Percentiles rank a stretch among this genome's conserved stretches.
These are phyloP conservation scores for Cladochytrium replicatum DNA, from an alignment of 192 early-diverging fungal species.

Conservation along the genomic window DNA sequence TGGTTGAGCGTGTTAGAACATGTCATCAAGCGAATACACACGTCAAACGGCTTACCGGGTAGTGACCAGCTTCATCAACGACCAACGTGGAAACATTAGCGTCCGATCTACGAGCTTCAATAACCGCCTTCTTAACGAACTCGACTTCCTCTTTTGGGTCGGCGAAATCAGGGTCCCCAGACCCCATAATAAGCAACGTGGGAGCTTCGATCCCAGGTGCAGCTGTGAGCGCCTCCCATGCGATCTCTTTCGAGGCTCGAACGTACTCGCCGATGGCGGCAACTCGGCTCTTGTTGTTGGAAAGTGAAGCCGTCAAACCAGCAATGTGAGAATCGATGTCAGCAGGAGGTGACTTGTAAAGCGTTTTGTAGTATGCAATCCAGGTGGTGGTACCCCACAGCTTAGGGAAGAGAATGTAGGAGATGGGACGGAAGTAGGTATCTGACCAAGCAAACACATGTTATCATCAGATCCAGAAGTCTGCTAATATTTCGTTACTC, in stretches of 20 bases:
- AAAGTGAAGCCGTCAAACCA: constrained; percentile 8
- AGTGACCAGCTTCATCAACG: too few species aligned
- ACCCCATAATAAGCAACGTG: constrained; percentile 14
- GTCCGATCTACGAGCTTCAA: too few species aligned
- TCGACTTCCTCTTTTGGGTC: constrained; percentile 11
- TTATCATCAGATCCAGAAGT: neutral
- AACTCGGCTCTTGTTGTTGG: constrained; percentile 9
- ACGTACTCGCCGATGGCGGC: constrained; percentile 6
- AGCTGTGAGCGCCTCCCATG: constrained; percentile 7
- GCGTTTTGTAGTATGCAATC: constrained; percentile 5
- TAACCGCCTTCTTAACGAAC: neutral
- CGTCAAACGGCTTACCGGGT: too few species aligned
- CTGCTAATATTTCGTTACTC: neutral
- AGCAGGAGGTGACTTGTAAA: constrained; percentile 14
- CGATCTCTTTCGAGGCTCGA: constrained; percentile 8
- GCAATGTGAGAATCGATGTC: constrained; percentile 14
- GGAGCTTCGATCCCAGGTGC: constrained; percentile 5
- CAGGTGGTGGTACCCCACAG: constrained; percentile 19
- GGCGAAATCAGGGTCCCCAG: constrained; percentile 21
- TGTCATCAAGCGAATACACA: too few species aligned
- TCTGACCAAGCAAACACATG: too few species aligned
- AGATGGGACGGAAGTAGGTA: constrained; percentile 6
- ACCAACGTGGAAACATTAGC: too few species aligned
- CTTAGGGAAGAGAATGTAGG: constrained; percentile 13
- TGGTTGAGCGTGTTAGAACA: too few species aligned